Conservation (phyloP, 352 stramenopile genomes). For the Phytophthora tentaculata region DNA sequence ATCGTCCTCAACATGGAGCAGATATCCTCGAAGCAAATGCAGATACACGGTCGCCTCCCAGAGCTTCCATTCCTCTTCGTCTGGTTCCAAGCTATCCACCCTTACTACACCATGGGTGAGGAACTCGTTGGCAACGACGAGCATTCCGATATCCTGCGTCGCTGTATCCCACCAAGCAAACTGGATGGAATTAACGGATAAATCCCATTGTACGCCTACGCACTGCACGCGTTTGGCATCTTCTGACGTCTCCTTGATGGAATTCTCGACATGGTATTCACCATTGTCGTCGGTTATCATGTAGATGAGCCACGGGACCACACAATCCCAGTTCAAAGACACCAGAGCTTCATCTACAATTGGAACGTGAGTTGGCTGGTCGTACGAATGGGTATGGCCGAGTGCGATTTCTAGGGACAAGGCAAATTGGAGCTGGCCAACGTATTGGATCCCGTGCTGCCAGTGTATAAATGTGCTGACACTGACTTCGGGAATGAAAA, state of each 20-base stretch:
- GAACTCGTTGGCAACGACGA: conserved; percentile 59
- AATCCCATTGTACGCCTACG: conserved; percentile 67
- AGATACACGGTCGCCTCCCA: conserved; percentile 70
- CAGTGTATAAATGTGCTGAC: conserved; percentile 39
- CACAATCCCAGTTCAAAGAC: conserved; percentile 72
- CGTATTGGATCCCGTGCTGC: conserved; percentile 22
- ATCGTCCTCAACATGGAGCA: conserved; percentile 43
- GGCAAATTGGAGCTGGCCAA: conserved; percentile 43
- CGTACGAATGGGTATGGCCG: conserved; percentile 24
- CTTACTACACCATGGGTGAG: conserved; percentile 56
- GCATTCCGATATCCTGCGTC: conserved; percentile 58
- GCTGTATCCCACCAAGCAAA: conserved; percentile 71
- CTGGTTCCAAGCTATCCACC: neutral
- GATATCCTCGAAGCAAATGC: conserved; percentile 60
- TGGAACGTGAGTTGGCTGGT: conserved; percentile 44
- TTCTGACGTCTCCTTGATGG: neutral
- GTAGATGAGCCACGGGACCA: conserved; percentile 67
- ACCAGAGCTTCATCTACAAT: conserved; percentile 52
- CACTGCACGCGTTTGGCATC: conserved; percentile 31
- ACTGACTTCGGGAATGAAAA: conserved; percentile 34
- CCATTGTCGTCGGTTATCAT: conserved; percentile 57
- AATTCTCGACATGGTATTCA: conserved; percentile 7
- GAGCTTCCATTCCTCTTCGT: conserved; percentile 40
- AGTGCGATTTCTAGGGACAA: conserved; percentile 63
- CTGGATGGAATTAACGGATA: conserved; percentile 63